Percentiles rank a stretch among this genome's conserved stretches.
phyloP scores from a whole-genome alignment of 805 yeast genomes.

The Candida hispaniensis region DNA sequence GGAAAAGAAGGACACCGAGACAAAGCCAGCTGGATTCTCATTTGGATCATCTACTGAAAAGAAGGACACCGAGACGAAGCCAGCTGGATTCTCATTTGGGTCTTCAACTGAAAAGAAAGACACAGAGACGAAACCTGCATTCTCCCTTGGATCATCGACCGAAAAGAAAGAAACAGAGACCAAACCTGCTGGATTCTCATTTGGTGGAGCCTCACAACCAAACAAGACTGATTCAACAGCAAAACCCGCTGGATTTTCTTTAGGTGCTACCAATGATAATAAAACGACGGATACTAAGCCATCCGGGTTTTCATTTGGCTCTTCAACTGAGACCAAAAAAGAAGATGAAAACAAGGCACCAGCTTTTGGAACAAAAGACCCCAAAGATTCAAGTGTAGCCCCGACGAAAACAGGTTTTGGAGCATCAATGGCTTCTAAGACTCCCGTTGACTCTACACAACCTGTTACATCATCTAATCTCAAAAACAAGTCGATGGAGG shows the following conservation, averaged over 20 bases:
- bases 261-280: slow-evolving; percentile 20
- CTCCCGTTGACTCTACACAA: slow-evolving; percentile 32
- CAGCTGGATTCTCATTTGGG: slow-evolving; percentile 6
- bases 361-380: slow-evolving; percentile 2
- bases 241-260: slow-evolving; percentile 3
- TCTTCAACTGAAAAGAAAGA: slow-evolving; percentile 16
- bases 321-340: slow-evolving; percentile 18
- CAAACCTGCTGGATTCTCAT: slow-evolving; percentile 24
- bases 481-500: slow-evolving; percentile 87
- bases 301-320: slow-evolving; percentile 6
- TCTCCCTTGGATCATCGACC: slow-evolving; percentile 17
- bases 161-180: slow-evolving; percentile 18
- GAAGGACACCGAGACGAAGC: slow-evolving; percentile 3
- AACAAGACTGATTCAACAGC: slow-evolving; percentile 4
- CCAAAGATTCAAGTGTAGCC: slow-evolving; percentile 9
- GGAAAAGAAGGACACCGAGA: slow-evolving; percentile 17
- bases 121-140: slow-evolving; percentile 20
- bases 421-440: slow-evolving; percentile 16
- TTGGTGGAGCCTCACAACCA: slow-evolving; percentile 20
- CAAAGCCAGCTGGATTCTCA: slow-evolving; percentile 23
- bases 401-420: slow-evolving; percentile 6
- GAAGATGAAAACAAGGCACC: slow-evolving; percentile 19
- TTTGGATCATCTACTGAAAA: slow-evolving; percentile 20
- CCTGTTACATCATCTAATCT: slow-evolving; percentile 50
- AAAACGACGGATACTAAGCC: slow-evolving; percentile 15